These are phyloP conservation scores for Alternaria conjuncta DNA, from an alignment of 2,329 filamentous ascomycete genomes.

Conservation along the genomic window DNA sequence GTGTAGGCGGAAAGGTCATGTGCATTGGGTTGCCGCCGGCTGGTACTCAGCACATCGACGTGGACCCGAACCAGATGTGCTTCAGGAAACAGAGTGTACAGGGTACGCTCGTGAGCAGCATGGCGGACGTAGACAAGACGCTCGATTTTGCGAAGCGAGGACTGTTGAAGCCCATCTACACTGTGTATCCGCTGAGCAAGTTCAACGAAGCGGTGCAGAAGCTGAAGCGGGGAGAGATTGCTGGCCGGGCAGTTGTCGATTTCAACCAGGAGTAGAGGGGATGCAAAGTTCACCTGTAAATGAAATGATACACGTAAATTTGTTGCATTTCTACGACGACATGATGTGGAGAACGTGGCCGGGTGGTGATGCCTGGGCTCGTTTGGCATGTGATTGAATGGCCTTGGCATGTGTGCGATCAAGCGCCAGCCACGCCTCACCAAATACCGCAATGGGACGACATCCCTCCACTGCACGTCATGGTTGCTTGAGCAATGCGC, in stretches of 20 bases:
- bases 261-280: constrained; percentile 53
- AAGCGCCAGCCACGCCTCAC: constrained; percentile 22
- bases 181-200: constrained; percentile 55
- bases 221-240: constrained; percentile 57
- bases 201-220: constrained; percentile 61
- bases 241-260: constrained; percentile 61
- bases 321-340: background rate
- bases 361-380: background rate
- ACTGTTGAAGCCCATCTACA: constrained; percentile 57
- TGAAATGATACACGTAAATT: background rate
- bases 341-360: background rate
- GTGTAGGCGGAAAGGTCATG: constrained; percentile 61
- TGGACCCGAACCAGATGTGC: constrained; percentile 45
- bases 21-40: constrained; percentile 55
- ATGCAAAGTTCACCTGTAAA: background rate
- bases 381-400: constrained; percentile 5
- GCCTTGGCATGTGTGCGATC: constrained; percentile 16
- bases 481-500: constrained; percentile 39
- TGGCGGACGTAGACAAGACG: constrained; percentile 56
- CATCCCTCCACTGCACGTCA: constrained; percentile 13
- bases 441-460: background rate
- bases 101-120: constrained; percentile 54
- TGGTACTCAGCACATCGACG: constrained; percentile 37
- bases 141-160: constrained; percentile 59
- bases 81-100: constrained; percentile 45